These are phyloP conservation scores for Cardiospermum halicacabum DNA, from an alignment of 345 rosid genomes.

Conservation along the genomic window DNA sequence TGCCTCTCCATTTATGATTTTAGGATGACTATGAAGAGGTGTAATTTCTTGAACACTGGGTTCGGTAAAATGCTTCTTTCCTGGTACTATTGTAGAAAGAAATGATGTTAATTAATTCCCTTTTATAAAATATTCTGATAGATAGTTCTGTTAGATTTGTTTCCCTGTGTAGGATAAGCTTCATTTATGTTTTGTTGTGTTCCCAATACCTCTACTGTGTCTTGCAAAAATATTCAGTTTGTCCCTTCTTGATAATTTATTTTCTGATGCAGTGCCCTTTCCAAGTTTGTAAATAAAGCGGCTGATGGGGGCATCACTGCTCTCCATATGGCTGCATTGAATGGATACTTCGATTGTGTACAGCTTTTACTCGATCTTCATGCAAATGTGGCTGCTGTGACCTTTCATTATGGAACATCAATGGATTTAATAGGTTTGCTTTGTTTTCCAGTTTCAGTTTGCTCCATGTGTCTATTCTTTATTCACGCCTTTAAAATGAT, in stretches of 20 bases:
- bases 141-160: not conserved
- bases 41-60: not conserved
- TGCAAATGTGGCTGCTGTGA: slow-evolving; percentile 76
- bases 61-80: not conserved
- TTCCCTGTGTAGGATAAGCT: not conserved
- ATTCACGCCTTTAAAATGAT: slow-evolving; percentile 11
- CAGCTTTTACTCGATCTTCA: slow-evolving; percentile 93
- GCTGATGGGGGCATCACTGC: slow-evolving; percentile 99
- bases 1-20: slow-evolving; percentile 10
- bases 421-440: slow-evolving; percentile 93
- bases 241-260: slow-evolving; percentile 10
- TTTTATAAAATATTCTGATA: not conserved
- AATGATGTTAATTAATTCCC: not conserved
- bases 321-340: slow-evolving; percentile 96
- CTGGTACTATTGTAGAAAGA: not conserved
- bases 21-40: slow-evolving; percentile 8
- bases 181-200: slow-evolving; percentile 1
- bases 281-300: slow-evolving; percentile 91
- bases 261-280: slow-evolving; percentile 61
- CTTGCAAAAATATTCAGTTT: not conserved
- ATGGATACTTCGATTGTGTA: slow-evolving; percentile 92
- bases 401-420: slow-evolving; percentile 93
- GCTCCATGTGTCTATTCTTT: slow-evolving; percentile 4
- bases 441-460: not conserved
- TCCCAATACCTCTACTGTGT: not conserved